Evolutionary conservation across 306 rosid species (phyloP).

Genomic region (Vicia faba): DNA sequence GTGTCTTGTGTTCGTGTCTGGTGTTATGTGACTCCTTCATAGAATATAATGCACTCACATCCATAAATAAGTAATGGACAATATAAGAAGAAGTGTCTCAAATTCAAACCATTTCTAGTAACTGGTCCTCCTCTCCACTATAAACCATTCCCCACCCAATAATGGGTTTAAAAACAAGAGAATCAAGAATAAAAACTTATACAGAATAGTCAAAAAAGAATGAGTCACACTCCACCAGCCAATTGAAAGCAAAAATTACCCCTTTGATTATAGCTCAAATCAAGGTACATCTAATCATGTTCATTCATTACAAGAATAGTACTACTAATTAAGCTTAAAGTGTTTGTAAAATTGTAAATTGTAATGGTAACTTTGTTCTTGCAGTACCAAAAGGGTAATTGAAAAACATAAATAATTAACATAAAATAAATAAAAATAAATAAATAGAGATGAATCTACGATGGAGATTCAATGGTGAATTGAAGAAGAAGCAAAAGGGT

Average conservation of each 20-base stretch:
- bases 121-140: slow-evolving; percentile 58
- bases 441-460: slow-evolving; percentile 46
- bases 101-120: slow-evolving; percentile 43
- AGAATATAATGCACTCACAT: slow-evolving; percentile 6
- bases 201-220: slow-evolving; percentile 40
- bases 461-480: slow-evolving; percentile 41
- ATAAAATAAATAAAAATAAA: background rate
- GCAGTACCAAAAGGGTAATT: background rate
- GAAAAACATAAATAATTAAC: background rate
- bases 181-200: slow-evolving; percentile 44
- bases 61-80: slow-evolving; percentile 38
- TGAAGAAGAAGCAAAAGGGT: slow-evolving; percentile 15
- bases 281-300: slow-evolving; percentile 23
- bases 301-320: background rate
- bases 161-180: slow-evolving; percentile 51
- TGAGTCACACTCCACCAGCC: slow-evolving; percentile 53
- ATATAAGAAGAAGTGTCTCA: slow-evolving; percentile 47
- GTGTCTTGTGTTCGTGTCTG: background rate
- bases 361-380: slow-evolving; percentile 22
- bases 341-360: background rate
- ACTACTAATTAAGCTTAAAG: slow-evolving; percentile 4
- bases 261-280: slow-evolving; percentile 29
- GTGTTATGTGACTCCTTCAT: too few relatives aligned
- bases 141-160: slow-evolving; percentile 48
- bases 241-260: slow-evolving; percentile 25